phyloP scores from a whole-genome alignment of 345 rosid genomes.

The Balakata baccata region DNA sequence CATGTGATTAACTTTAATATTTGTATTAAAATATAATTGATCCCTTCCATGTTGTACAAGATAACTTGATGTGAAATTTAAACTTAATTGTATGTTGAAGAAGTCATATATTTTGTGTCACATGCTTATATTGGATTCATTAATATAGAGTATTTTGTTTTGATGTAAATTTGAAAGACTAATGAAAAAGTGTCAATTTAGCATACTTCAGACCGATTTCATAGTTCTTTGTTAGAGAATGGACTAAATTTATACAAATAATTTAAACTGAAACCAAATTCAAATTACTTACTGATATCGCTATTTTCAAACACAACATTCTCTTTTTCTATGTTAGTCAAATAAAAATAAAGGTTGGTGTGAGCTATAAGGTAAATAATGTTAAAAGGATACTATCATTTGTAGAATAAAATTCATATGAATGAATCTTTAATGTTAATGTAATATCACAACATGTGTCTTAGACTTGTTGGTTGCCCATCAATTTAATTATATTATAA shows the following conservation, averaged over 20 bases:
- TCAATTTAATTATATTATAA: background rate
- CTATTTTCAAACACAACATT: background rate
- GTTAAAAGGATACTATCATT: background rate
- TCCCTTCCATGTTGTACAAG: background rate
- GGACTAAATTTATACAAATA: background rate
- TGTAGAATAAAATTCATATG: background rate
- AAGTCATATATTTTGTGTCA: background rate
- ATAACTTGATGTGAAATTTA: background rate
- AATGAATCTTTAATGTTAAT: background rate
- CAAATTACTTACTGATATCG: background rate
- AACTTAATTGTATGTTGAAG: background rate
- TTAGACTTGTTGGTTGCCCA: background rate
- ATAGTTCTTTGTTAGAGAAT: background rate
- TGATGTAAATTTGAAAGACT: background rate
- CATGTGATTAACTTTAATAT: background rate
- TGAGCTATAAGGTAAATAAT: background rate
- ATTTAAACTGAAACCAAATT: background rate
- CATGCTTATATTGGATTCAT: background rate
- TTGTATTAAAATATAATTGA: background rate
- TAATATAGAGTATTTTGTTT: background rate
- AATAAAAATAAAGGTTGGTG: background rate
- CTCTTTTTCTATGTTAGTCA: background rate
- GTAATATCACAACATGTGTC: background rate
- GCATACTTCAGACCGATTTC: background rate
- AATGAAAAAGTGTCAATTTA: background rate